phyloP scores from a whole-genome alignment of 2,329 filamentous ascomycete species.

The Ophiocordyceps camponoti-saundersi region DNA sequence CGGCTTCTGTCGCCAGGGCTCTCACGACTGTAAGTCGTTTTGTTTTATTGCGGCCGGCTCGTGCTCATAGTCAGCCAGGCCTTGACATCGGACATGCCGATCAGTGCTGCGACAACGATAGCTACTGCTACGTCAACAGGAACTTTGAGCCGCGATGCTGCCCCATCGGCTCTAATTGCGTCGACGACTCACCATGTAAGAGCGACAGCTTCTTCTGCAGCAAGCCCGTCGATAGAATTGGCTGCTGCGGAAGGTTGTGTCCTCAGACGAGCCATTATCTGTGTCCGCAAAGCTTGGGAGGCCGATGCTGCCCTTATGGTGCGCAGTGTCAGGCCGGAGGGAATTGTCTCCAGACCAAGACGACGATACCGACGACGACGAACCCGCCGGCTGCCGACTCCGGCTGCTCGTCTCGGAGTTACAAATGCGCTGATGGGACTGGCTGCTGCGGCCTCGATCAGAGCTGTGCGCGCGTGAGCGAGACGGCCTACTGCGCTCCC shows the following conservation, averaged over 20 bases:
- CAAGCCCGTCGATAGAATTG: conserved; percentile 5
- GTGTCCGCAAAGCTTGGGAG: conserved; percentile 25
- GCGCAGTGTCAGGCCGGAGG: conserved; percentile 20
- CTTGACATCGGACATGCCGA: conserved; percentile 20
- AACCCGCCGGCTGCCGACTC: conserved; percentile 17
- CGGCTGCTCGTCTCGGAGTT: conserved; percentile 28
- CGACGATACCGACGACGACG: conserved; percentile 5
- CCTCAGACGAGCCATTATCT: conserved; percentile 23
- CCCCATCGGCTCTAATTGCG: conserved; percentile 22
- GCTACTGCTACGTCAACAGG: conserved; percentile 27
- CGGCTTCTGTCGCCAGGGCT: conserved; percentile 9
- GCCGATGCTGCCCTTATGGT: conserved; percentile 31
- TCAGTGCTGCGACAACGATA: conserved; percentile 24
- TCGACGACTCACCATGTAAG: conserved; percentile 16
- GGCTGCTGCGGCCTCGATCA: conserved; percentile 32
- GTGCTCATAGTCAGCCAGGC: conserved; percentile 12
- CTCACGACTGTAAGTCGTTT: conserved; percentile 14
- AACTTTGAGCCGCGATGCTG: conserved; percentile 21
- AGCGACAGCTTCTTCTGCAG: conserved; percentile 17
- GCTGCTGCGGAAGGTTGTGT: conserved; percentile 24
- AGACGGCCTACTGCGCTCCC: conserved; percentile 19
- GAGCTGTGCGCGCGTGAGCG: conserved; percentile 21
- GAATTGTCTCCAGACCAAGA: conserved; percentile 16
- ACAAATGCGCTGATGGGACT: conserved; percentile 24
- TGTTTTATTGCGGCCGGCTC: not conserved